Evolutionary conservation across 768 basidiomycete species (phyloP).

Genomic region (Kwoniella dendrophila): DNA sequence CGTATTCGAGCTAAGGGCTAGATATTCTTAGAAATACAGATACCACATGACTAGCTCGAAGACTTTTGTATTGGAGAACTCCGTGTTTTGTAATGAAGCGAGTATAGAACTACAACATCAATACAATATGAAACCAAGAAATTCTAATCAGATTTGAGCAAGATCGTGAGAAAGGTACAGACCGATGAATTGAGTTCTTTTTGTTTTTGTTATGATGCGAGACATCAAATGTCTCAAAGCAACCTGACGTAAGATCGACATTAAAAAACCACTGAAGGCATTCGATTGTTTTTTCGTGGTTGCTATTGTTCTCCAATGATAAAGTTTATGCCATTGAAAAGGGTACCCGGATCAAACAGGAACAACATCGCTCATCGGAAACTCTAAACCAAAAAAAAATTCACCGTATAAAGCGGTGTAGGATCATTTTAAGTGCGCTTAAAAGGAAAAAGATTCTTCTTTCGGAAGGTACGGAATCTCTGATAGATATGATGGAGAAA

Average conservation of each 20-base stretch:
- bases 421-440: no score
- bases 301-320: neutral
- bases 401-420: no score
- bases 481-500: no score
- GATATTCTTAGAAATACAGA: no score
- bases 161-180: neutral
- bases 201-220: conserved; percentile 2
- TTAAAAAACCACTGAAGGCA: neutral
- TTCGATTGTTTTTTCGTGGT: neutral
- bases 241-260: conserved; percentile 10
- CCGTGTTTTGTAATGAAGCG: no score
- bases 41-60: no score
- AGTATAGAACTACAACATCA: no score
- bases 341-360: conserved; percentile 1
- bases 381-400: neutral
- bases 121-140: no score
- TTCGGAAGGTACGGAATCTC: conserved; percentile 6
- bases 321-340: neutral
- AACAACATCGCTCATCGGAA: neutral
- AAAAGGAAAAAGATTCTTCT: neutral
- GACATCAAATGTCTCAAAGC: conserved; percentile 2
- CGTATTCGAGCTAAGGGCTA: no score
- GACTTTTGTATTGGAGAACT: no score
- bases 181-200: neutral
- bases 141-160: no score